phyloP scores from a whole-genome alignment of 2,329 filamentous ascomycete genomes.

The Aureobasidium sp. region DNA sequence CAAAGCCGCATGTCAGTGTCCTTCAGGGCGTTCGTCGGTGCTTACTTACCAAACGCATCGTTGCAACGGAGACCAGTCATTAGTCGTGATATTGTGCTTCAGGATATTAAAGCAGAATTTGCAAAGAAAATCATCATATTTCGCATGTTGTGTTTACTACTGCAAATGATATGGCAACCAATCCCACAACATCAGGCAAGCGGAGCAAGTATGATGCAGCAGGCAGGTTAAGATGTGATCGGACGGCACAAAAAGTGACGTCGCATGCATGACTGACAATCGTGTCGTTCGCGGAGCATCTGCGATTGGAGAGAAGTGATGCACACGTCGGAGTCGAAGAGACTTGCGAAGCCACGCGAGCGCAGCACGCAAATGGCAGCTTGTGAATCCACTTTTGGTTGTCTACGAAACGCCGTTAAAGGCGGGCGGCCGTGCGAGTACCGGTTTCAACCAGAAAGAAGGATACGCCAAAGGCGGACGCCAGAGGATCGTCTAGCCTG shows the following conservation, averaged over 20 bases:
- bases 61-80: constrained; percentile 8
- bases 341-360: constrained; percentile 12
- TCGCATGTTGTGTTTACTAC: constrained; percentile 1
- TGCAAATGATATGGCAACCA: not conserved
- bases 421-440: constrained; percentile 7
- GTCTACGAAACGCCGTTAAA: constrained; percentile 11
- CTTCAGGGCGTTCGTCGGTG: constrained; percentile 6
- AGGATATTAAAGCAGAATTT: constrained; percentile 11
- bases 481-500: constrained; percentile 12
- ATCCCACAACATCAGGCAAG: not conserved
- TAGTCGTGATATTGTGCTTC: not conserved
- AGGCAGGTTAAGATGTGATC: constrained; percentile 5
- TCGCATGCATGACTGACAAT: constrained; percentile 2
- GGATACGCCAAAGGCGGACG: constrained; percentile 11
- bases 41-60: constrained; percentile 10
- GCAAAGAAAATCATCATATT: not conserved
- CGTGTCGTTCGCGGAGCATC: constrained; percentile 8
- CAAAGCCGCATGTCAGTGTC: constrained; percentile 6
- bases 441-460: constrained; percentile 9
- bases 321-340: constrained; percentile 5
- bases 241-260: constrained; percentile 8
- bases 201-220: not conserved
- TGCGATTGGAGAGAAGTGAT: constrained; percentile 9
- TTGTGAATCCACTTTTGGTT: constrained; percentile 6
- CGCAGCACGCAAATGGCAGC: constrained; percentile 13